Evolutionary conservation across 2,329 filamentous ascomycete genomes (phyloP).

Genomic region (Sporothrix mexicana): DNA sequence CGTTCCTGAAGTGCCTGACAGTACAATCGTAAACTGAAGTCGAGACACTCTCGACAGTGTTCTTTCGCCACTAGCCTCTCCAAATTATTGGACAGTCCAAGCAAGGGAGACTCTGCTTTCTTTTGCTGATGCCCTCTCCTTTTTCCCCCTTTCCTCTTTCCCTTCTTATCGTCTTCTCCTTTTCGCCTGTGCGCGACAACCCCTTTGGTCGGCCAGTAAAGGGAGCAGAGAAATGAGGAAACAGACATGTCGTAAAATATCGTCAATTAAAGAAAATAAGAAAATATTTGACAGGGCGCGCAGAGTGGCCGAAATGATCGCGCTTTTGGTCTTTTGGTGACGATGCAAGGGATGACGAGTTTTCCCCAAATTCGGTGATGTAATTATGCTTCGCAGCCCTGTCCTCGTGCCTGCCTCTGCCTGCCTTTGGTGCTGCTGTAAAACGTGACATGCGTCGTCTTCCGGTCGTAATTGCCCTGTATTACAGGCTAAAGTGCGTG

Average conservation of each 20-base stretch:
- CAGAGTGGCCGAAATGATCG: neutral
- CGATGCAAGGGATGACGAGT: conserved; percentile 6
- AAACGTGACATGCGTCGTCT: too few species aligned
- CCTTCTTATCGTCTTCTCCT: neutral
- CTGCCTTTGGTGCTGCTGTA: neutral
- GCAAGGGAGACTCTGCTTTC: conserved; percentile 17
- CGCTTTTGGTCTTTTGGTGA: neutral
- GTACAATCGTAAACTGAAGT: neutral
- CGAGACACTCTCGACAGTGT: neutral
- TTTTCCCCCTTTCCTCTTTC: neutral
- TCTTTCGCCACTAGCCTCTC: neutral
- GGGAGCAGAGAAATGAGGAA: neutral
- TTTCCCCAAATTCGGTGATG: conserved; percentile 1
- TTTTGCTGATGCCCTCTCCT: neutral
- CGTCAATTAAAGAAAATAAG: neutral
- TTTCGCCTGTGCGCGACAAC: neutral
- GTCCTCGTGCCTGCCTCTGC: neutral
- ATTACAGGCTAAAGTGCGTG: conserved; percentile 15
- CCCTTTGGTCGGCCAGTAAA: neutral
- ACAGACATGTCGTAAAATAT: neutral
- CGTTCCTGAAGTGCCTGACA: neutral
- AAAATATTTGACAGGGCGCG: neutral
- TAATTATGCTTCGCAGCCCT: neutral
- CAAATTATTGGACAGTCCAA: too few species aligned
- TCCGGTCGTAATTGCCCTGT: neutral